phyloP scores from a whole-genome alignment of 306 rosid species.

The Arachis stenosperma region DNA sequence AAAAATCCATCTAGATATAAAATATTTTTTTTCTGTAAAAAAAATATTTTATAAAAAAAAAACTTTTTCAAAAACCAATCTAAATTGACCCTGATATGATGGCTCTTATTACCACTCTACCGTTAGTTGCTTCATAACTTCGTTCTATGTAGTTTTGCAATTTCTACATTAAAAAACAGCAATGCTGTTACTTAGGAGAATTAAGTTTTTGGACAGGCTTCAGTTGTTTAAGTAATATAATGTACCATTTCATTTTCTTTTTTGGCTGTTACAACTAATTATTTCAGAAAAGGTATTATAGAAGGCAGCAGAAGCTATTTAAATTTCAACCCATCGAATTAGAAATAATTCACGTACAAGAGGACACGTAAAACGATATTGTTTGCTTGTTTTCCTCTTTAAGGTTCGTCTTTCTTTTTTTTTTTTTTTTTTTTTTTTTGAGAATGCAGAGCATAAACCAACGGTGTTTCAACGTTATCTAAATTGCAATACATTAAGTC shows the following conservation, averaged over 20 bases:
- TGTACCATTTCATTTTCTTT: too few relatives aligned
- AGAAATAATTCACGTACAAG: background rate
- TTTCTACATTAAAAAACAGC: constrained; percentile 13
- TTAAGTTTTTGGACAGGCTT: too few relatives aligned
- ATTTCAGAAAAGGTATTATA: too few relatives aligned
- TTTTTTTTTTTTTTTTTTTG: too few relatives aligned
- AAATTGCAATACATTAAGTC: background rate
- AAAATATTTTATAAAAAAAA: too few relatives aligned
- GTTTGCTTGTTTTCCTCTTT: background rate
- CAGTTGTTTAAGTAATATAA: too few relatives aligned
- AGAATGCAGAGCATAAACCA: background rate
- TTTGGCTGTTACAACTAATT: background rate
- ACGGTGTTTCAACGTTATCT: constrained; percentile 1
- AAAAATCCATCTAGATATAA: too few relatives aligned
- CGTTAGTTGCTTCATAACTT: background rate
- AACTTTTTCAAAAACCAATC: too few relatives aligned
- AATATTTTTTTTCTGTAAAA: too few relatives aligned
- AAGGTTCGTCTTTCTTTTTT: too few relatives aligned
- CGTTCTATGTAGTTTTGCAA: constrained; percentile 1
- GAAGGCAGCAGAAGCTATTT: background rate
- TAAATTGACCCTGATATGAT: too few relatives aligned
- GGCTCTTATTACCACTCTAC: background rate
- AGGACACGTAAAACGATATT: background rate
- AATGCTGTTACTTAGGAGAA: background rate
- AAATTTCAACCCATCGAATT: background rate